Base-by-base conservation (phyloP, 352 stramenopile species). In the Phytophthora crassamura region DNA sequence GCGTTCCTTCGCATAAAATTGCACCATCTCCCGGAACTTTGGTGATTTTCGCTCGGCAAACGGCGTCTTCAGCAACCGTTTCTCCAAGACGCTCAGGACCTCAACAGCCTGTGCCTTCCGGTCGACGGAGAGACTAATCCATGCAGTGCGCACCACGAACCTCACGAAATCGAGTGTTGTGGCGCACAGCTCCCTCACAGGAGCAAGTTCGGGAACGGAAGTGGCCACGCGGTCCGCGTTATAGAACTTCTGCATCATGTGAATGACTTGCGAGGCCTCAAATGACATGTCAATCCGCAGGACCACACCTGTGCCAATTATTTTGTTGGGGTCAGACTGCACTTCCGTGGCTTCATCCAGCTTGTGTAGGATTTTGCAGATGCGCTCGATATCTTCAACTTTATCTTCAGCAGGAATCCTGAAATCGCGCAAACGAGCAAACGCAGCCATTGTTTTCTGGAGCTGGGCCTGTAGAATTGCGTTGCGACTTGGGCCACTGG, bases 181-280 rank as follows among this genome's bases (percentile, higher is more conserved):
- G 7, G 30, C 65, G 36, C 59, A 64, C 12, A 62, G 34, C 25
- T 62, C 34, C 15, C 48, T 30, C 18, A 61, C 58, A 36, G 64
- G 52, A 25, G 42, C 54, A 33, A 71, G 47, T 5, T 34, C 41
- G n/a, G 41, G 9, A 14, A 36, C 51, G 2, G 47, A 9, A 11
- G 20, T 39, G 11, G 16, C n/a, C 14, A 28, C 30, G n/a, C 55
- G 45, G n/a, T 68, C 59, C 36, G 43, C 43, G 8, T 59, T 52
- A 38, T 73, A 40, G 7, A 69, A 50, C 30, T 68, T 73, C 45
- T 73, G 58, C 47, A 73, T 64, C 58, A 69, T 56, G 36, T 73
- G 65, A 15, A 73, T 47, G 16, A 54, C 25, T 60, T 59, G 65
- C 2, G 25, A 48, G n/a, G 46, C 36, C 42, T 64, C 50, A 4